A percentile compares a stretch with the other conserved stretches of the same genome.
Conservation (phyloP, 371 early-diverging fungal genomes). For the Fennellomyces sp. region DNA sequence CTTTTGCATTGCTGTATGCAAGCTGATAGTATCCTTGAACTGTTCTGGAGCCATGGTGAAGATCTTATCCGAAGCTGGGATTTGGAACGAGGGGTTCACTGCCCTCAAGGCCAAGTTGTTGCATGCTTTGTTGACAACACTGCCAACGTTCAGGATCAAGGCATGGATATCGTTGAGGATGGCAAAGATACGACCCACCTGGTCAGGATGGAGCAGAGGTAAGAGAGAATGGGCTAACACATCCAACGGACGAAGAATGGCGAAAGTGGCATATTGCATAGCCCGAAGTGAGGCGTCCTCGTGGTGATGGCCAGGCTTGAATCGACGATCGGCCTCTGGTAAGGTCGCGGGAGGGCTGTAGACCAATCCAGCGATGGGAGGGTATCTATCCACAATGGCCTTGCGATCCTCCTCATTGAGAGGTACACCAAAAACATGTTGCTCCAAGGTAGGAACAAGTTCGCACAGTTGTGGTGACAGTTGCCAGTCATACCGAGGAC, state of each 20-base stretch:
- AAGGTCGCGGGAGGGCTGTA: conserved; percentile 16
- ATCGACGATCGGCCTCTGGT: conserved; percentile 4
- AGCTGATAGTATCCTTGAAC: neutral
- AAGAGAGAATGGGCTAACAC: conserved; percentile 6
- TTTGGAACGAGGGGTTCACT: neutral
- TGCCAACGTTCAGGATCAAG: conserved; percentile 2
- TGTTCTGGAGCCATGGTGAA: neutral
- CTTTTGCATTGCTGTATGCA: neutral
- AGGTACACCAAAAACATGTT: conserved; percentile 8
- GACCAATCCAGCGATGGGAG: conserved; percentile 8
- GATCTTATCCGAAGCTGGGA: neutral
- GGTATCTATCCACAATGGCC: conserved; percentile 13
- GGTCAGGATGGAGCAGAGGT: neutral
- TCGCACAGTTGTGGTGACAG: conserved; percentile 1
- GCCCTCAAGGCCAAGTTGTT: conserved; percentile 19
- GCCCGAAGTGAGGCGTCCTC: conserved; percentile 9
- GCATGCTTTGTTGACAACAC: conserved; percentile 4
- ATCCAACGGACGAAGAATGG: conserved; percentile 13
- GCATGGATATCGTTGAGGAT: conserved; percentile 14
- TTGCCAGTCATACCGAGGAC: conserved; percentile 19
- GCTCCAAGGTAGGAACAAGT: neutral
- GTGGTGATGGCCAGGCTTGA: conserved; percentile 16
- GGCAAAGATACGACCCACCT: neutral
- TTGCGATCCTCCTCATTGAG: conserved; percentile 12
- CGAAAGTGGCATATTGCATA: conserved; percentile 15